Evolutionary conservation across 1,284 basidiomycete species (phyloP).

Genomic region (Sporisorium reilianum): DNA sequence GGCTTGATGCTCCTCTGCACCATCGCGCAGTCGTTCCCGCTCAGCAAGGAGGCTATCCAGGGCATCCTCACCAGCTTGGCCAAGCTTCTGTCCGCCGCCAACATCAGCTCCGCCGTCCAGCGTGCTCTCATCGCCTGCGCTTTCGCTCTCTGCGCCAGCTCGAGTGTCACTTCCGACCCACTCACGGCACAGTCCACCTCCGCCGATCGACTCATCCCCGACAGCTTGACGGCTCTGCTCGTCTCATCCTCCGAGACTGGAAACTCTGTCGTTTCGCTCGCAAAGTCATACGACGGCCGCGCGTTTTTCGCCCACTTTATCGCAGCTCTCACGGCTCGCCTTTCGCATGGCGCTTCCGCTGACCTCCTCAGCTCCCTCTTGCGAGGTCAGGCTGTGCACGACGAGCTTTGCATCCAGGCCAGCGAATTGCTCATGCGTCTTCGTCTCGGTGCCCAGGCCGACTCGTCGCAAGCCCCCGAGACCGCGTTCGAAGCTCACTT

Average conservation of each 20-base stretch:
- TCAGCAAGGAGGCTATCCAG: constrained; percentile 57
- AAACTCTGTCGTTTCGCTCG: constrained; percentile 25
- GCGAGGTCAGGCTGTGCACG: constrained; percentile 28
- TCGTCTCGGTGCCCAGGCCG: constrained; percentile 19
- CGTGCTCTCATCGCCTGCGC: constrained; percentile 54
- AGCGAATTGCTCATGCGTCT: constrained; percentile 42
- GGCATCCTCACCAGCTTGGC: constrained; percentile 48
- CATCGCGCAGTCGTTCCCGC: constrained; percentile 54
- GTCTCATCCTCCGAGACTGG: constrained; percentile 32
- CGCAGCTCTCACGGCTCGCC: constrained; percentile 35
- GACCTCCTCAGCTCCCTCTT: constrained; percentile 42
- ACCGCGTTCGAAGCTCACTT: constrained; percentile 37
- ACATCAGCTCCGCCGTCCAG: constrained; percentile 23
- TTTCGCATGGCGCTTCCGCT: constrained; percentile 29
- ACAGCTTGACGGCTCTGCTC: constrained; percentile 38
- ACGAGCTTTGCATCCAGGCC: constrained; percentile 23
- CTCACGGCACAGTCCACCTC: constrained; percentile 26
- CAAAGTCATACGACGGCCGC: constrained; percentile 43
- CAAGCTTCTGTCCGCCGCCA: constrained; percentile 29
- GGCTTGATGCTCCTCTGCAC: constrained; percentile 63
- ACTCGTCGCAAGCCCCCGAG: constrained; percentile 28
- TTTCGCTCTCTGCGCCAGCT: constrained; percentile 54
- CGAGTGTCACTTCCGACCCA: constrained; percentile 28
- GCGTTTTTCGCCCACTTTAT: constrained; percentile 53
- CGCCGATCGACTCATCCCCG: constrained; percentile 41